Evolutionary conservation across 257 asterid genomes (phyloP).

Genomic region (Orobanche coerulescens): DNA sequence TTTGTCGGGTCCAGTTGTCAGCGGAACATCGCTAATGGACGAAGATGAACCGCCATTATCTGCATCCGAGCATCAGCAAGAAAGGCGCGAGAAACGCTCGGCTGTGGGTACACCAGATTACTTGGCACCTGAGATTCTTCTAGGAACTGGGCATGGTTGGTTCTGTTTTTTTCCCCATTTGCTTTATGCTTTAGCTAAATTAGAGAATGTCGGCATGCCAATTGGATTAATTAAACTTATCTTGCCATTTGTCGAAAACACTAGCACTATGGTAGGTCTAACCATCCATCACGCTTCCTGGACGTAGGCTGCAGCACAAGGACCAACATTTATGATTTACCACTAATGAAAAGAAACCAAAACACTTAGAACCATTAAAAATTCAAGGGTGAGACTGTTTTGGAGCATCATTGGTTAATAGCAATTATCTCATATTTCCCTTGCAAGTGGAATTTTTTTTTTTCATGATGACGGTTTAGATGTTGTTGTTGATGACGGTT

Average conservation of each 20-base stretch:
- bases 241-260: background rate
- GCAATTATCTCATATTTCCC: too few relatives aligned
- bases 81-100: constrained; percentile 86
- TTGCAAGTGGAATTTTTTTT: too few relatives aligned
- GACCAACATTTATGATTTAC: background rate
- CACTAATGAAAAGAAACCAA: background rate
- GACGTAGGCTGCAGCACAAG: background rate
- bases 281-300: background rate
- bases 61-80: constrained; percentile 64
- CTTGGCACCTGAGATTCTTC: constrained; percentile 99
- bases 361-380: background rate
- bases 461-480: too few relatives aligned
- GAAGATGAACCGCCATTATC: constrained; percentile 80
- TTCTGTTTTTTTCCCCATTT: constrained; percentile 15
- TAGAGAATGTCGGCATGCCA: background rate
- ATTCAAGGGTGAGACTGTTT: constrained; percentile 1
- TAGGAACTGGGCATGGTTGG: constrained; percentile 99
- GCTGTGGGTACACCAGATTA: constrained; percentile 99
- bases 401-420: constrained; percentile 4
- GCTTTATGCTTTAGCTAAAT: constrained; percentile 8
- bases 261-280: background rate
- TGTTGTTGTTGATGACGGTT: too few relatives aligned
- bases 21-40: constrained; percentile 87
- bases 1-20: constrained; percentile 92
- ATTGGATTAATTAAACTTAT: background rate